Conservation (phyloP, 2,329 filamentous ascomycete species). For the Dactylonectria macrodidyma region DNA sequence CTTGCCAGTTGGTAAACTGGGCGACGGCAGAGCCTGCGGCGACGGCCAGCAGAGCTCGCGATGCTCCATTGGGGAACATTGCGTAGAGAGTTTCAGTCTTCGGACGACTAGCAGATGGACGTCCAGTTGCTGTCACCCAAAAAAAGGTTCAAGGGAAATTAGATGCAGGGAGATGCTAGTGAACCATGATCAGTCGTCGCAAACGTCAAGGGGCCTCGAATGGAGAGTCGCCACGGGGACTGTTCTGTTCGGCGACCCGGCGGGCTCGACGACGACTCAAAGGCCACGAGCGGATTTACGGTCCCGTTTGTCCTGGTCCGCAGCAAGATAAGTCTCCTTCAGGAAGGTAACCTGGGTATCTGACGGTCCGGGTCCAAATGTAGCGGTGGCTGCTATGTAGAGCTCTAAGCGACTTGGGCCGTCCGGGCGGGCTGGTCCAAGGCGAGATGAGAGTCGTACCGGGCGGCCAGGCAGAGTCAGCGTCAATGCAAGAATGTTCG, state of each 20-base stretch:
- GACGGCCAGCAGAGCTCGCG: constrained; percentile 38
- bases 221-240: constrained; percentile 24
- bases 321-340: constrained; percentile 29
- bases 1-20: constrained; percentile 64
- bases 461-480: constrained; percentile 24
- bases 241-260: constrained; percentile 2
- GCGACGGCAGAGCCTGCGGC: constrained; percentile 45
- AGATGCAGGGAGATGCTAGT: constrained; percentile 39
- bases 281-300: constrained; percentile 7
- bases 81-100: constrained; percentile 32
- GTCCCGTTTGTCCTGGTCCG: constrained; percentile 13
- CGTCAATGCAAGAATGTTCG: constrained; percentile 11
- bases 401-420: constrained; percentile 8
- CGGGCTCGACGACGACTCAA: not conserved
- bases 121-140: constrained; percentile 23
- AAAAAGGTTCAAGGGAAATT: constrained; percentile 29
- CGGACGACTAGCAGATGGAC: constrained; percentile 28
- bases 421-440: constrained; percentile 16
- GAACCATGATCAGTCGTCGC: constrained; percentile 42
- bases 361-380: constrained; percentile 7
- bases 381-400: constrained; percentile 4
- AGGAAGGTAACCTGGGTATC: constrained; percentile 25
- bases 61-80: constrained; percentile 33
- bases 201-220: constrained; percentile 24
- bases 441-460: constrained; percentile 21